A percentile compares a stretch with the other conserved stretches of the same genome.
phyloP scores from a whole-genome alignment of 192 early-diverging fungal genomes.

The Podila minutissima region DNA sequence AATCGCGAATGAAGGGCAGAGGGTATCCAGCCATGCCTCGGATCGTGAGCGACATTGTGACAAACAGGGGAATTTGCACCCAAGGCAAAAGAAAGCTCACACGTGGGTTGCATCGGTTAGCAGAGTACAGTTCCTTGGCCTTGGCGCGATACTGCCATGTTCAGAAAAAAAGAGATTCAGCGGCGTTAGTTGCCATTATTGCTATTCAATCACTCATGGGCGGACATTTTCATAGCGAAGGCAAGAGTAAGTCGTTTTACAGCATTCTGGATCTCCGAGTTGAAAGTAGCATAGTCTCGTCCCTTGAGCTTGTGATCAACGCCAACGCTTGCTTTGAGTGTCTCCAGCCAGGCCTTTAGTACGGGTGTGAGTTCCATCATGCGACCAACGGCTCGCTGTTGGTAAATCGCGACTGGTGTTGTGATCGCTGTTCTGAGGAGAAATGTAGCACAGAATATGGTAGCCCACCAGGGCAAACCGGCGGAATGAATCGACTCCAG shows the following conservation, averaged over 20 bases:
- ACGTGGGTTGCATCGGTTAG: slow-evolving; percentile 67
- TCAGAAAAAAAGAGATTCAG: neutral
- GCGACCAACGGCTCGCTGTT: slow-evolving; percentile 59
- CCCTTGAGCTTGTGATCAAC: slow-evolving; percentile 50
- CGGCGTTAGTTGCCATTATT: neutral
- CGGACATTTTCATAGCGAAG: neutral
- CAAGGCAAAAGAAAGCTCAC: slow-evolving; percentile 72
- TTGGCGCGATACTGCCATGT: slow-evolving; percentile 55
- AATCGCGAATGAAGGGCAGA: slow-evolving; percentile 58
- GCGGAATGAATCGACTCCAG: slow-evolving; percentile 52
- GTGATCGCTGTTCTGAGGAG: slow-evolving; percentile 59
- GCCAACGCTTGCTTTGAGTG: slow-evolving; percentile 55
- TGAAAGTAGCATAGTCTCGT: slow-evolving; percentile 55
- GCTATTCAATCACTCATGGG: neutral
- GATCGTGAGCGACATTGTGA: slow-evolving; percentile 73
- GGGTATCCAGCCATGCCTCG: slow-evolving; percentile 71
- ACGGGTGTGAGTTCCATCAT: slow-evolving; percentile 61
- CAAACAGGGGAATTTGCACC: slow-evolving; percentile 82
- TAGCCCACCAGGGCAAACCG: slow-evolving; percentile 68
- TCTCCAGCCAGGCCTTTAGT: slow-evolving; percentile 57
- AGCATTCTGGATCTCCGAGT: slow-evolving; percentile 56
- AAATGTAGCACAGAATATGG: slow-evolving; percentile 60
- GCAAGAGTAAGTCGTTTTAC: slow-evolving; percentile 21
- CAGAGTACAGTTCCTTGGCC: slow-evolving; percentile 64
- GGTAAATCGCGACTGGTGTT: slow-evolving; percentile 67